Percentiles rank a stretch among this genome's conserved stretches.
phyloP scores from a whole-genome alignment of 441 rosid genomes.

The Mallotus japonicus region DNA sequence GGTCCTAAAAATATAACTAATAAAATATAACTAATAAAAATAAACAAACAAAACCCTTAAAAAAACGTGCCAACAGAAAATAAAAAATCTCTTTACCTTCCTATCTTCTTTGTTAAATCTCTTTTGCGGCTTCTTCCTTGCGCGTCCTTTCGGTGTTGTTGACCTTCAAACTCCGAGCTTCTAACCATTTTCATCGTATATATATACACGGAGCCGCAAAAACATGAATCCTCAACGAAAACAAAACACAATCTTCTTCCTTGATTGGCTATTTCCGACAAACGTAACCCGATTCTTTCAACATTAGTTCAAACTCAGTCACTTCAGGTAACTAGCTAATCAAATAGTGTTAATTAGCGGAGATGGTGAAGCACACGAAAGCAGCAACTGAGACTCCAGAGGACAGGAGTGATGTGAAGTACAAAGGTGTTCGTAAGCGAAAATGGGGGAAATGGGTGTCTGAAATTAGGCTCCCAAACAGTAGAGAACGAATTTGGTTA shows the following conservation, averaged over 20 bases:
- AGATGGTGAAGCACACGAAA: constrained; percentile 29
- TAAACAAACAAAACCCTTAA: neutral
- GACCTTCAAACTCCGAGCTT: neutral
- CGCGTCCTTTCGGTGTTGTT: neutral
- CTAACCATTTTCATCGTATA: neutral
- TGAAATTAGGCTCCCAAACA: constrained; percentile 56
- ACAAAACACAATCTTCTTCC: neutral
- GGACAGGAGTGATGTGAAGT: constrained; percentile 28
- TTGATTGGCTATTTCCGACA: neutral
- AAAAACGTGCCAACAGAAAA: neutral
- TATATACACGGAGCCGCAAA: constrained; percentile 10
- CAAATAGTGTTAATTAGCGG: neutral
- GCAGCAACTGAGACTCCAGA: constrained; percentile 13
- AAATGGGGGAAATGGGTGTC: constrained; percentile 73
- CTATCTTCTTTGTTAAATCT: no score
- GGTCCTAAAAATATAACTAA: neutral
- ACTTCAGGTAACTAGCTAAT: no score
- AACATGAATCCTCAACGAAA: neutral
- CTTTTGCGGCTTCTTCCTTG: neutral
- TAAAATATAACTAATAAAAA: neutral
- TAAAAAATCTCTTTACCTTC: no score
- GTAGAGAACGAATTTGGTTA: constrained; percentile 59
- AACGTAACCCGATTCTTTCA: no score
- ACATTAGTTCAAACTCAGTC: neutral
- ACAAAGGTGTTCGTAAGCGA: constrained; percentile 57